Evolutionary conservation across 768 basidiomycete genomes (phyloP), one percentile per base, ranked within the genome.

Genomic region (Hydnum rufescens): DNA sequence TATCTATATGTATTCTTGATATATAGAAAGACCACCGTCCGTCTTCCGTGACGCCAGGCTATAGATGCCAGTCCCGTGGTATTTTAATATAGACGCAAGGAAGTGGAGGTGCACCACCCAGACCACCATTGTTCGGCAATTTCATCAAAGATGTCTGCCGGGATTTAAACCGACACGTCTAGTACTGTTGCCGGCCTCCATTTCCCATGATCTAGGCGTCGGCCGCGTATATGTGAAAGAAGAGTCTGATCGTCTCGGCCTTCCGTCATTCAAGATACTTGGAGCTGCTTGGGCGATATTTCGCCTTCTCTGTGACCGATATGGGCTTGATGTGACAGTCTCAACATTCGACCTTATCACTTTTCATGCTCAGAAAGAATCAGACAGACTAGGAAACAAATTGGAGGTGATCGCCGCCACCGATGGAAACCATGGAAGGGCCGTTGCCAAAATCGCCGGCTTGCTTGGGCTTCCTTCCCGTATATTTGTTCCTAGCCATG

Each of bases 261-360:
- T 54, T 6, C 53, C 53, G 31, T 48, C 53, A 6, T 54, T 54
- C 53, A 54, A 54, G 49, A 54, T 54, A 32, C 48, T 54, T 19
- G 53, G 53, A 32, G 53, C 53, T 3, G 49, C 53, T 3, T 54
- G 48, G 53, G 53, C 53, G 13, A 34, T 46, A 16, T 54, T 29
- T 42, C 8, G 28, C 13, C 36, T 42, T 23, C 23, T 54, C 30
- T 26, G 31, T 4, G 3, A 28, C 3, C 44, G 8, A 13, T 13
- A 13, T 8, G 26, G 26, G 8, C 26, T 47, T 16, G 25, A 47
- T 28, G 26, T 28, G 16, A 13, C 44, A 13, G 36, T 13, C 22
- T 22, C 36, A 22, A 39, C 13, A 13, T 13, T 39, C 22, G 13
- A 13, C 13, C 44, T 47, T 13, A 28, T 8, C 1, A 8, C 44